Evolutionary conservation across 2,329 filamentous ascomycete species (phyloP).

Genomic region (Didymellaceae sp.): DNA sequence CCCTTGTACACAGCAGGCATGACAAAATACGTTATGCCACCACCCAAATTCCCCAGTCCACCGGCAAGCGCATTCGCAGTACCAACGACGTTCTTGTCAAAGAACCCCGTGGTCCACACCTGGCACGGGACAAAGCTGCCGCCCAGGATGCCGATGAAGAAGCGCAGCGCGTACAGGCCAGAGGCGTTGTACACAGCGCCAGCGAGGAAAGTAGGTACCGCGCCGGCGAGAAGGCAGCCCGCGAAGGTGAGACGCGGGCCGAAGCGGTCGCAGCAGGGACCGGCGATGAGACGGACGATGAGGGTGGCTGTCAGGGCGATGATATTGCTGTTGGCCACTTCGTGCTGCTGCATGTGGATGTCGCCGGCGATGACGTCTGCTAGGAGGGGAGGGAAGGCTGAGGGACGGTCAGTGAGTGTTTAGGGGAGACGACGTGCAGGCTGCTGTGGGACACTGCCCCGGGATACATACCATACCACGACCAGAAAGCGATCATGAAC

Average conservation of each 20-base stretch:
- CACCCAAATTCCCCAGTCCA: slow-evolving; percentile 49
- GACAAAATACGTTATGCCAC: slow-evolving; percentile 63
- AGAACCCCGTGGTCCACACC: slow-evolving; percentile 90
- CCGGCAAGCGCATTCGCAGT: slow-evolving; percentile 84
- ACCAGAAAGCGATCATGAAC: slow-evolving; percentile 85
- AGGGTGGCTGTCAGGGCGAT: slow-evolving; percentile 65
- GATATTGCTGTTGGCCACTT: slow-evolving; percentile 88
- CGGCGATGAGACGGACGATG: slow-evolving; percentile 72
- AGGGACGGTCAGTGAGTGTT: slow-evolving; percentile 6
- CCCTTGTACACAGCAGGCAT: slow-evolving; percentile 89
- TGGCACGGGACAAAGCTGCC: slow-evolving; percentile 82
- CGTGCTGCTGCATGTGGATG: slow-evolving; percentile 69
- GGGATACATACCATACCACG: slow-evolving; percentile 59
- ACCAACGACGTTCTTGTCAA: slow-evolving; percentile 93
- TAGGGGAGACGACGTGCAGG: slow-evolving; percentile 13
- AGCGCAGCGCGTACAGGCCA: slow-evolving; percentile 73
- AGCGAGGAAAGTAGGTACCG: slow-evolving; percentile 82
- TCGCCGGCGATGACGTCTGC: slow-evolving; percentile 73
- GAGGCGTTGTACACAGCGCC: slow-evolving; percentile 71
- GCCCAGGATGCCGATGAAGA: slow-evolving; percentile 80
- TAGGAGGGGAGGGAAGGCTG: slow-evolving; percentile 42
- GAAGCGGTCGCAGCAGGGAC: slow-evolving; percentile 80
- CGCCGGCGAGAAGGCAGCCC: slow-evolving; percentile 73
- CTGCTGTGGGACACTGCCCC: neutral
- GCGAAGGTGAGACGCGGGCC: slow-evolving; percentile 81